Percentiles rank a stretch among this genome's conserved stretches.
These are phyloP conservation scores for Claviceps spartinae DNA, from an alignment of 2,329 filamentous ascomycete species.

Conservation along the genomic window DNA sequence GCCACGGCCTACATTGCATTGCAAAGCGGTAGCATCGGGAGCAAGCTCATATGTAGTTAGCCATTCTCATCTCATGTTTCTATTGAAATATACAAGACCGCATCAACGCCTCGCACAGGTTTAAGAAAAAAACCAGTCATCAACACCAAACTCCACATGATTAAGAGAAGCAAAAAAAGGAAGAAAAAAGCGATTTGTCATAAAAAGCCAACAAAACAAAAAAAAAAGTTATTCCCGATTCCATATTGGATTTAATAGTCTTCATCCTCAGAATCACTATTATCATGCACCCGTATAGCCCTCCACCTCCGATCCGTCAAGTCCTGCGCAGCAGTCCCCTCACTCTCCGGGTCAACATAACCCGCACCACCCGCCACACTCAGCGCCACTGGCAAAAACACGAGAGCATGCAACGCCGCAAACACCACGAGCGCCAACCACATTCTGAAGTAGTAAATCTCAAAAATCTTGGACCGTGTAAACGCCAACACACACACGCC, in stretches of 20 bases:
- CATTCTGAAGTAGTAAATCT: slow-evolving; percentile 97
- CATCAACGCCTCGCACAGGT: neutral
- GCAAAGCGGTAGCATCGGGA: too few relatives aligned
- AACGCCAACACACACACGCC: slow-evolving; percentile 89
- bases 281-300: slow-evolving; percentile 61
- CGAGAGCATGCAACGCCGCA: slow-evolving; percentile 73
- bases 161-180: neutral
- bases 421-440: slow-evolving; percentile 88
- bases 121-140: neutral
- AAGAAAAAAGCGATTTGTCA: neutral
- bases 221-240: neutral
- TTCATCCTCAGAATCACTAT: slow-evolving; percentile 62
- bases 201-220: neutral
- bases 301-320: slow-evolving; percentile 67
- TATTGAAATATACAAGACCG: neutral
- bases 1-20: neutral
- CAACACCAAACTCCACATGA: neutral
- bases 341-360: slow-evolving; percentile 75
- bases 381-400: slow-evolving; percentile 83
- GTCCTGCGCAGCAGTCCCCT: slow-evolving; percentile 83
- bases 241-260: slow-evolving; percentile 18
- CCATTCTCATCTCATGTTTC: too few relatives aligned
- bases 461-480: slow-evolving; percentile 94
- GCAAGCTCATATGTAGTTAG: too few relatives aligned
- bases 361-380: slow-evolving; percentile 77